Base-by-base conservation (phyloP, 2,329 filamentous ascomycete genomes). In the Fusarium brachygibbosum region DNA sequence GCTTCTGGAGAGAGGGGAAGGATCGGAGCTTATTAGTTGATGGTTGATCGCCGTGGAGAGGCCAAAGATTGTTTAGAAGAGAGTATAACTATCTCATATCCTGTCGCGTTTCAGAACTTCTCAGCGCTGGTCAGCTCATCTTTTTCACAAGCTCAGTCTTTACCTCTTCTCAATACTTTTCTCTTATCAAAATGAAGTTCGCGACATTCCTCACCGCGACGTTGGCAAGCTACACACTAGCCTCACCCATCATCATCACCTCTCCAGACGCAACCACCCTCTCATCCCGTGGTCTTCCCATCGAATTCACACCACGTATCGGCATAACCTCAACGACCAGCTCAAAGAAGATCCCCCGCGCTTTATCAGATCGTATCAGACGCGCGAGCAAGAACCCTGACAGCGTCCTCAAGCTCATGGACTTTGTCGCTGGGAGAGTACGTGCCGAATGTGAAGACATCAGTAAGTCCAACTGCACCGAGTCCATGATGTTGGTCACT, bases 141-240 rank as follows among this genome's bases (percentile, higher is more conserved):
- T 29, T 29, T 29, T 29, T 29, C 28, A 31, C 11, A 13, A 31
- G 19, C 7, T 44, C 17, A 4, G 14, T 5, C 10, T 21, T 12
- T n/a, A 19, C 14, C 8, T 31, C 8, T 19, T 31, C 16, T 45
- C n/a, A 8, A 6, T 16, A 14, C n/a, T n/a, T 14, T 23, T 25
- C 4, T n/a, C 34, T 32, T 8, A 11, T 31, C 32, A 45, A 29
- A 2, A 69, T 69, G 67, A 69, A 69, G 63, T 59, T 56, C 14
- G 29, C 45, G 5, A 10, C 58, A 31, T 9, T 69, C 41, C 12
- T 58, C 19, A 40, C 35, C 4, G 32, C n/a, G 2, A 37, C 42
- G 3, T 13, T 70, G 29, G 23, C 66, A 12, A 46, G 41, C 6
- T 19, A 19, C 3, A 28, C 21, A 19, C 4, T 69, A 6, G 45